phyloP scores from a whole-genome alignment of 148 eudicot species.

The Vaccinium vitisidaea region DNA sequence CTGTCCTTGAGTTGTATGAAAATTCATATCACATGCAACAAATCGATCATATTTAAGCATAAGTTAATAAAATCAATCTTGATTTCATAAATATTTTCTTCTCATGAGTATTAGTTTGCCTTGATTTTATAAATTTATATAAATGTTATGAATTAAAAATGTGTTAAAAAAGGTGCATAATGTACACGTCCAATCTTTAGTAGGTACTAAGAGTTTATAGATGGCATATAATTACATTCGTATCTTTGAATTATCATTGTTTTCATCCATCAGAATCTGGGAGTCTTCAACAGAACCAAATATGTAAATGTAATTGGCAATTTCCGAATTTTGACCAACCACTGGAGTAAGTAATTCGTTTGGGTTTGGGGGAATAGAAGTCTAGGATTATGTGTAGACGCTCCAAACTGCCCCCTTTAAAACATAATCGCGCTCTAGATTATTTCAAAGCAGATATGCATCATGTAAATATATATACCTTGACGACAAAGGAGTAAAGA shows the following conservation, averaged over 20 bases:
- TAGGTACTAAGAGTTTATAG: background rate
- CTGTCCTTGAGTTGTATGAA: no score
- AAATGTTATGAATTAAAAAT: background rate
- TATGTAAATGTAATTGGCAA: no score
- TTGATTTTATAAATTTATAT: background rate
- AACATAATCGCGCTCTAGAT: no score
- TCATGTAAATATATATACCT: constrained; percentile 39
- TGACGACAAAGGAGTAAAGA: constrained; percentile 73
- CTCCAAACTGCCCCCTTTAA: no score
- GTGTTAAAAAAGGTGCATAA: background rate
- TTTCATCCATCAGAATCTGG: background rate
- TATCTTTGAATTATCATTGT: background rate
- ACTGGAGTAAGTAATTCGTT: no score
- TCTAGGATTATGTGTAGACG: no score
- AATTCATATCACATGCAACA: no score
- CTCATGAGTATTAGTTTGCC: background rate
- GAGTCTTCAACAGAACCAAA: background rate
- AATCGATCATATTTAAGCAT: no score
- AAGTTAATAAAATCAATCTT: background rate
- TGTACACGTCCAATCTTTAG: background rate
- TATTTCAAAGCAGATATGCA: background rate
- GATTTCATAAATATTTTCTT: background rate
- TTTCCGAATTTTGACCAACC: no score
- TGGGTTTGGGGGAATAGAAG: no score
- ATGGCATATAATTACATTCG: background rate